phyloP scores from a whole-genome alignment of 1,139 yeast species.

The Kodamaea sp. region DNA sequence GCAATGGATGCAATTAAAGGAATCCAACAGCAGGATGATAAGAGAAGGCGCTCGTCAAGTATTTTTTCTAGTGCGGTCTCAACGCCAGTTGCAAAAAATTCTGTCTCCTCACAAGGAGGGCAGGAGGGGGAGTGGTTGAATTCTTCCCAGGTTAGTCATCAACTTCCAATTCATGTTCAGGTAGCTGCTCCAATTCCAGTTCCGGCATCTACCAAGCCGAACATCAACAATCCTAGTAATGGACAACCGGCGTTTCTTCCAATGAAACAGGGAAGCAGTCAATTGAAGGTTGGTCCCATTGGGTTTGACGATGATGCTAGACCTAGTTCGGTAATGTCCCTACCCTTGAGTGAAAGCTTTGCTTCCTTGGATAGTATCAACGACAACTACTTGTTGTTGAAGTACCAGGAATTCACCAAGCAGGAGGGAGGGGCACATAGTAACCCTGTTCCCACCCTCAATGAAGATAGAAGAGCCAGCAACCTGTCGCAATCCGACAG shows the following conservation, averaged over 20 bases:
- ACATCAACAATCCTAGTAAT: slow-evolving; percentile 1
- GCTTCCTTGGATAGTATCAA: slow-evolving; percentile 76
- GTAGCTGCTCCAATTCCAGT: slow-evolving; percentile 25
- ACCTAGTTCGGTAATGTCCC: slow-evolving; percentile 43
- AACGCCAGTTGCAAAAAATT: slow-evolving; percentile 14
- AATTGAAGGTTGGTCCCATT: slow-evolving; percentile 36
- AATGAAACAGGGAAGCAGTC: slow-evolving; percentile 1
- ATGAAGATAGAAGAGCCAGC: slow-evolving; percentile 10
- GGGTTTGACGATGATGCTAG: slow-evolving; percentile 26
- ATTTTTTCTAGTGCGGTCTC: slow-evolving; percentile 22
- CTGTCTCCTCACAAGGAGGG: slow-evolving; percentile 19
- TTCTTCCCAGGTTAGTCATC: not conserved
- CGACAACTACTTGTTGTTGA: slow-evolving; percentile 50
- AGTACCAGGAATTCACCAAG: slow-evolving; percentile 36
- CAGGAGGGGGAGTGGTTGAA: slow-evolving; percentile 6
- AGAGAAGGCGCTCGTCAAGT: slow-evolving; percentile 42
- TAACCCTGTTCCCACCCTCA: not conserved
- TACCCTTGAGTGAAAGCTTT: slow-evolving; percentile 72
- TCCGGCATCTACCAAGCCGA: slow-evolving; percentile 5
- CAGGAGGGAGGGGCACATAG: not conserved
- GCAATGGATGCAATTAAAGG: slow-evolving; percentile 53
- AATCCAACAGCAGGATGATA: slow-evolving; percentile 49
- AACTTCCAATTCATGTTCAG: slow-evolving; percentile 1
- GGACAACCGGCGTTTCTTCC: too few species aligned
- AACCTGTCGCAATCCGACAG: slow-evolving; percentile 11